phyloP scores from a whole-genome alignment of 257 asterid species.

The Prunella vulgaris region DNA sequence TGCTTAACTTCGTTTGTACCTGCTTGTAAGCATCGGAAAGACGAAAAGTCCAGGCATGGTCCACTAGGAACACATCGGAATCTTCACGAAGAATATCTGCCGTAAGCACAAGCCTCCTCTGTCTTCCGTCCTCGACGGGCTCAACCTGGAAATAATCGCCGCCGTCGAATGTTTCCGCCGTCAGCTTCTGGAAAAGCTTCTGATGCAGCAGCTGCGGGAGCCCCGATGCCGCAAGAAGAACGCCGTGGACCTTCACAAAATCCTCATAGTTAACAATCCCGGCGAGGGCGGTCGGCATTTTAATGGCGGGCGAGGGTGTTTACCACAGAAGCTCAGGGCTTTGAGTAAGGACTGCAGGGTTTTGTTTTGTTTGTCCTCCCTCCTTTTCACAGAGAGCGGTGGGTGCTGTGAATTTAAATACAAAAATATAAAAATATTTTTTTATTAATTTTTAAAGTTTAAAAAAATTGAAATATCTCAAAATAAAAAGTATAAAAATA shows the following conservation, averaged over 20 bases:
- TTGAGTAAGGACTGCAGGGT: background rate
- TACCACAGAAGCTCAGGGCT: slow-evolving; percentile 19
- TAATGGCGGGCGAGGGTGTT: slow-evolving; percentile 2
- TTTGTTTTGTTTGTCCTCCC: background rate
- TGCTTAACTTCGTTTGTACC: slow-evolving; percentile 29
- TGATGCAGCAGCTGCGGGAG: slow-evolving; percentile 64
- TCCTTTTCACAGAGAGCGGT: too few relatives aligned
- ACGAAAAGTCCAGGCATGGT: slow-evolving; percentile 99
- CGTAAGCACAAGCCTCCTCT: slow-evolving; percentile 68
- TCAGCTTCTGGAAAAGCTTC: slow-evolving; percentile 73
- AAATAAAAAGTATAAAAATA: too few relatives aligned
- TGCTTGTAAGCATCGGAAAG: slow-evolving; percentile 85
- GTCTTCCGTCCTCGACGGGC: slow-evolving; percentile 73
- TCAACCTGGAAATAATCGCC: slow-evolving; percentile 83
- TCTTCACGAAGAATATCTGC: slow-evolving; percentile 42
- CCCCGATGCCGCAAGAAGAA: slow-evolving; percentile 80
- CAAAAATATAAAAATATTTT: too few relatives aligned
- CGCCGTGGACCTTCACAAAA: slow-evolving; percentile 67
- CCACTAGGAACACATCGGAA: slow-evolving; percentile 77
- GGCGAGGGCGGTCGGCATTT: slow-evolving; percentile 45
- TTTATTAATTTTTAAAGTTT: too few relatives aligned
- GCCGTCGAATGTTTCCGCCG: slow-evolving; percentile 78
- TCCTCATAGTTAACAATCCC: slow-evolving; percentile 47
- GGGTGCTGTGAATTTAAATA: too few relatives aligned
- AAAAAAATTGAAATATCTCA: too few relatives aligned